A percentile compares a stretch with the other conserved stretches of the same genome.
phyloP scores from a whole-genome alignment of 1,284 basidiomycete genomes.

The Irpex lacteus region DNA sequence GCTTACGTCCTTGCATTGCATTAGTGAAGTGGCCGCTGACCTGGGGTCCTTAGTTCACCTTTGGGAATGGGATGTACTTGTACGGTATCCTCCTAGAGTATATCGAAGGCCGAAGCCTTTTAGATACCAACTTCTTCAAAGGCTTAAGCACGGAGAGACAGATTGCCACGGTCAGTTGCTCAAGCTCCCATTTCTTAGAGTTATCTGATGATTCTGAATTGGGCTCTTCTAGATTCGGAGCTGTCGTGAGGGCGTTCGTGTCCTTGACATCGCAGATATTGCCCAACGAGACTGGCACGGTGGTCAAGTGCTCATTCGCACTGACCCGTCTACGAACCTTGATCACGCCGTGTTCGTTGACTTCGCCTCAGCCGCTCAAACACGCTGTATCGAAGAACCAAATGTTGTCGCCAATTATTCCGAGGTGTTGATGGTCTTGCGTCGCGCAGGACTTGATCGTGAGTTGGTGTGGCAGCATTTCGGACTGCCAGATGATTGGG shows the following conservation, averaged over 20 bases:
- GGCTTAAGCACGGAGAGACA: neutral
- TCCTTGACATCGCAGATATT: conserved; percentile 5
- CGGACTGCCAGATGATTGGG: conserved; percentile 7
- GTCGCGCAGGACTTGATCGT: neutral
- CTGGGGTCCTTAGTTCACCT: neutral
- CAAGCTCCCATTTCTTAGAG: too few relatives aligned
- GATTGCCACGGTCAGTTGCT: neutral
- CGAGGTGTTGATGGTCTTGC: neutral
- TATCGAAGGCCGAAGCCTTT: neutral
- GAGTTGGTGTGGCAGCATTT: conserved; percentile 6
- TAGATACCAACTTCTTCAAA: neutral
- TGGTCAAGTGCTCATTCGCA: conserved; percentile 2
- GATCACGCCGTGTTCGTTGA: conserved; percentile 5
- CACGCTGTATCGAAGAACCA: neutral
- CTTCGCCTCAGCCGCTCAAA: conserved; percentile 5
- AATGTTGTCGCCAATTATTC: neutral
- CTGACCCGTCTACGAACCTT: neutral
- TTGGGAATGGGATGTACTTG: neutral
- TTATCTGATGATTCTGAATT: too few relatives aligned
- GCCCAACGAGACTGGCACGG: conserved; percentile 5
- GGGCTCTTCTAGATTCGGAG: conserved; percentile 1
- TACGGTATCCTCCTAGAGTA: conserved; percentile 4
- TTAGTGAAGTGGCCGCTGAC: neutral
- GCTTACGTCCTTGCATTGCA: neutral
- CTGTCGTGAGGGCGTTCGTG: conserved; percentile 3